phyloP scores from a whole-genome alignment of 306 rosid species.

The Rosa persica region DNA sequence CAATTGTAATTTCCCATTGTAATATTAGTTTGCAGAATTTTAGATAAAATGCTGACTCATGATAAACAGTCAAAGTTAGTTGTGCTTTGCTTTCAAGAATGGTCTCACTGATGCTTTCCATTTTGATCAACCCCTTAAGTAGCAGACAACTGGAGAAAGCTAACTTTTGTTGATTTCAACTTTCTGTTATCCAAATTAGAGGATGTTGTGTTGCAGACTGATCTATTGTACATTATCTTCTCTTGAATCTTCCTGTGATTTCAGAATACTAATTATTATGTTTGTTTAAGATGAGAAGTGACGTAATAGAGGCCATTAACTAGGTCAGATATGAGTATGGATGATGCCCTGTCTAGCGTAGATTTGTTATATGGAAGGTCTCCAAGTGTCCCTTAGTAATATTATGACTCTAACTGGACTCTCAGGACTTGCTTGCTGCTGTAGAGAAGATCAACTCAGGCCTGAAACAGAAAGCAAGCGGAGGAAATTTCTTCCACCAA shows the following conservation, averaged over 20 bases:
- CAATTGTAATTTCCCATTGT: neutral
- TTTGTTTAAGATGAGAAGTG: neutral
- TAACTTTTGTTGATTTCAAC: neutral
- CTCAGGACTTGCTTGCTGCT: slow-evolving; percentile 70
- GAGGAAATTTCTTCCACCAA: slow-evolving; percentile 59
- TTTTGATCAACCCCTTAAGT: neutral
- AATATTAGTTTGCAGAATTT: neutral
- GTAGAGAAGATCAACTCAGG: slow-evolving; percentile 81
- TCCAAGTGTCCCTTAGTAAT: neutral
- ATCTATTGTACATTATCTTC: neutral
- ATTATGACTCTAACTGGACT: slow-evolving; percentile 5
- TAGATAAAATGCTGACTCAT: neutral
- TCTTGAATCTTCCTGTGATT: neutral
- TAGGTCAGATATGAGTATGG: neutral
- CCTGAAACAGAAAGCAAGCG: slow-evolving; percentile 47
- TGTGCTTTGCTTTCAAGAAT: neutral
- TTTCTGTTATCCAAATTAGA: neutral
- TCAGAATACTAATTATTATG: neutral
- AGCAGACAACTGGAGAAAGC: neutral
- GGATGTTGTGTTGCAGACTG: neutral
- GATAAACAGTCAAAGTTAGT: neutral
- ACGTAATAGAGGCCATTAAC: neutral
- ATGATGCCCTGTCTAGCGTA: neutral
- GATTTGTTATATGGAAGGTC: neutral
- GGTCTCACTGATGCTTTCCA: neutral